Conservation (phyloP, 345 rosid genomes). For the Cardamine occulta region DNA sequence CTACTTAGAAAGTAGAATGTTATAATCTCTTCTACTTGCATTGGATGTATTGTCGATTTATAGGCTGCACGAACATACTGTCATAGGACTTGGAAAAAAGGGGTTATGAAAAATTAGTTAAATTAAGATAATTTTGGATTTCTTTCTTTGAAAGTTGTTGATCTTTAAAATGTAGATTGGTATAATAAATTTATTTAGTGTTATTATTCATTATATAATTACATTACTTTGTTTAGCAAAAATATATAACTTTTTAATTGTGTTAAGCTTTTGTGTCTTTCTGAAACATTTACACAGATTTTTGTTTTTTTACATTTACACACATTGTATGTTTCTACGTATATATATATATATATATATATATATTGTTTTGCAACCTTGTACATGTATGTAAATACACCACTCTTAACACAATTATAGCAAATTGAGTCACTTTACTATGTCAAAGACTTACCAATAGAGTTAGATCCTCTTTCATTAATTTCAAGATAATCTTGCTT, state of each 20-base stretch:
- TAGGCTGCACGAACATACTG: not conserved
- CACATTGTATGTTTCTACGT: not conserved
- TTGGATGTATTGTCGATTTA: not conserved
- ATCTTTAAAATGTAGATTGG: too few species aligned
- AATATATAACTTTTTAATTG: too few species aligned
- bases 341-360: too few species aligned
- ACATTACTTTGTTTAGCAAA: not conserved
- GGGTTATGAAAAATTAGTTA: too few species aligned
- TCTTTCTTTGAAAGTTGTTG: not conserved
- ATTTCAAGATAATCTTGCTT: not conserved
- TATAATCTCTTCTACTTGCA: not conserved
- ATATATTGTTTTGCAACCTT: too few species aligned
- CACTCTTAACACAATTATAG: not conserved
- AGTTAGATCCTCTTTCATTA: not conserved
- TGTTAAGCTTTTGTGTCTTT: too few species aligned
- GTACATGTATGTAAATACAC: not conserved
- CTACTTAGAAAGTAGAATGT: too few species aligned
- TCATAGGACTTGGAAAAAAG: too few species aligned
- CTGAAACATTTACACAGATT: not conserved
- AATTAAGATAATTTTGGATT: too few species aligned
- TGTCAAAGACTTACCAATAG: not conserved
- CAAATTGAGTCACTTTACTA: not conserved
- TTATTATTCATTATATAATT: too few species aligned
- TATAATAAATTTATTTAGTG: too few species aligned
- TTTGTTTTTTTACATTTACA: too few species aligned